Evolutionary conservation across 345 rosid genomes (phyloP).

Genomic region (Pistacia vera): DNA sequence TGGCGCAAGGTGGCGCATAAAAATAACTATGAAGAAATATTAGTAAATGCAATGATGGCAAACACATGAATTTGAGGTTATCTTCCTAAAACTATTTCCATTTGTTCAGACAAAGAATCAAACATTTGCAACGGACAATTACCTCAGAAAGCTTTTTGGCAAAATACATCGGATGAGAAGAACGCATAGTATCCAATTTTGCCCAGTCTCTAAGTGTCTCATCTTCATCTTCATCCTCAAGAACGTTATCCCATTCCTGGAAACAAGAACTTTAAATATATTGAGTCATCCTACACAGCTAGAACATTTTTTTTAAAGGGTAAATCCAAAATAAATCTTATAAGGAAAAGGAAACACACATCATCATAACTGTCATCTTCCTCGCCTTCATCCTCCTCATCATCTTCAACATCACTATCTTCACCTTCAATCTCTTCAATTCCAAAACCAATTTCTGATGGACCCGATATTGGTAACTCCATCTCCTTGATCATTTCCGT

Average conservation of each 20-base stretch:
- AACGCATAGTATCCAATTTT: conserved; percentile 83
- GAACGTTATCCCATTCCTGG: conserved; percentile 76
- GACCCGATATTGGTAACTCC: conserved; percentile 49
- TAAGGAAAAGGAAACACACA: conserved; percentile 23
- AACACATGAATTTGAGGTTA: conserved; percentile 5
- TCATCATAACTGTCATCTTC: conserved; percentile 34
- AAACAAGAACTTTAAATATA: conserved; percentile 22
- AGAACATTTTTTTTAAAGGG: conserved; percentile 11
- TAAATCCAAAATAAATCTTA: conserved; percentile 12
- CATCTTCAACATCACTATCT: conserved; percentile 62
- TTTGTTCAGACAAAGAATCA: not conserved
- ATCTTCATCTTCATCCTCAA: conserved; percentile 53
- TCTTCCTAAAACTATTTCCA: conserved; percentile 11
- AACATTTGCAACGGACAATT: conserved; percentile 4
- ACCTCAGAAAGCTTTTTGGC: conserved; percentile 86
- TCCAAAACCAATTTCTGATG: conserved; percentile 72
- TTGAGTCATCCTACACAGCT: not conserved
- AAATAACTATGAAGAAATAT: not conserved
- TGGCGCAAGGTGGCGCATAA: conserved; percentile 4
- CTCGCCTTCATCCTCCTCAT: conserved; percentile 33
- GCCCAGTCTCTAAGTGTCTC: conserved; percentile 87
- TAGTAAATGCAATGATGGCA: not conserved
- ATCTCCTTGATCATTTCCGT: conserved; percentile 75
- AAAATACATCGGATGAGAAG: conserved; percentile 92
- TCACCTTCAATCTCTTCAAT: conserved; percentile 66